These are phyloP conservation scores for Kwoniella europaea DNA, from an alignment of 768 basidiomycete species.

Conservation along the genomic window DNA sequence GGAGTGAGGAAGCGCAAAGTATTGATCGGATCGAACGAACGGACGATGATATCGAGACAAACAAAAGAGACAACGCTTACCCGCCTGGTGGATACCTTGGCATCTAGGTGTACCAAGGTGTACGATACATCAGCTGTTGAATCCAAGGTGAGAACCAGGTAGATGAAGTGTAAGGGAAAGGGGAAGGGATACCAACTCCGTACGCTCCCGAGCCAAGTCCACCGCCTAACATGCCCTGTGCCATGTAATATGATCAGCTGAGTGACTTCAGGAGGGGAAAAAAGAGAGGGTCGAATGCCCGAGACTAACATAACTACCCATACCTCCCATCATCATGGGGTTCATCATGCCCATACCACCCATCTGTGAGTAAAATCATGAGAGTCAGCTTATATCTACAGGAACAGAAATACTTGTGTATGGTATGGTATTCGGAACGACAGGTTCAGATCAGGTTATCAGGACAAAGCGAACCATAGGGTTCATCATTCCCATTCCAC, in stretches of 20 bases:
- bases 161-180: conserved; percentile 26
- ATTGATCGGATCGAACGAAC: background rate
- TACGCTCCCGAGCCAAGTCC: conserved; percentile 52
- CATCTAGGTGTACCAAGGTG: conserved; percentile 54
- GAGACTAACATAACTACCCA: conserved; percentile 27
- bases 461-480: conserved; percentile 33
- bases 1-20: background rate
- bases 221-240: conserved; percentile 52
- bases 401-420: background rate
- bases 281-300: background rate
- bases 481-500: conserved; percentile 37
- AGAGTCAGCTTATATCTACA: background rate
- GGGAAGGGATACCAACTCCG: conserved; percentile 45
- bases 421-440: too few relatives aligned
- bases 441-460: background rate
- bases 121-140: conserved; percentile 43
- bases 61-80: conserved; percentile 31
- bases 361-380: conserved; percentile 1
- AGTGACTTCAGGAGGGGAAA: background rate
- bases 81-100: conserved; percentile 55
- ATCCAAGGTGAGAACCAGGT: conserved; percentile 32
- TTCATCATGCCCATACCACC: conserved; percentile 44
- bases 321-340: conserved; percentile 38
- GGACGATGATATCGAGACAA: background rate
- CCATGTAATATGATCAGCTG: background rate